phyloP scores from a whole-genome alignment of 192 early-diverging fungal genomes.

The Linnemannia exigua region DNA sequence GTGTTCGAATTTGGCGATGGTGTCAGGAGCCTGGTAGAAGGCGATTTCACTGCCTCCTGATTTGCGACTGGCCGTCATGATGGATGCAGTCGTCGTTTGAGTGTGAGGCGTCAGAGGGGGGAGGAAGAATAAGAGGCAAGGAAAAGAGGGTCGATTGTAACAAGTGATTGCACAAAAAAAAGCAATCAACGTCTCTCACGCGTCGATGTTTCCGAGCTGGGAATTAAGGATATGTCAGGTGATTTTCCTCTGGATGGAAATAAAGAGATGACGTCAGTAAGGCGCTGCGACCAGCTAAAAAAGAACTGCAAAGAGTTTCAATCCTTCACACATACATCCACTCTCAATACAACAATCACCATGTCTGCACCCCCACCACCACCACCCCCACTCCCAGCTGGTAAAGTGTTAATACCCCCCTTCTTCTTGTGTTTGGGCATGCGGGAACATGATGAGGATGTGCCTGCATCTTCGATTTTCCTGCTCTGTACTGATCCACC shows the following conservation, averaged over 20 bases:
- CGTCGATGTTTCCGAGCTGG: neutral
- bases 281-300: too few relatives aligned
- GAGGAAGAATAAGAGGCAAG: neutral
- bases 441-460: neutral
- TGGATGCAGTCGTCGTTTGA: constrained; percentile 10
- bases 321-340: neutral
- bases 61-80: constrained; percentile 39
- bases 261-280: neutral
- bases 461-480: neutral
- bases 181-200: neutral
- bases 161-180: neutral
- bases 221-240: neutral
- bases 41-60: constrained; percentile 38
- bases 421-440: neutral
- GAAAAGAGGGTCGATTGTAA: neutral
- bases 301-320: neutral
- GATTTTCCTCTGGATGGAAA: neutral
- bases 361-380: constrained; percentile 51
- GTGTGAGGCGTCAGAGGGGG: neutral
- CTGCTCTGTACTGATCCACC: neutral
- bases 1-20: constrained; percentile 59
- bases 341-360: neutral
- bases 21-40: constrained; percentile 58
- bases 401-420: neutral
- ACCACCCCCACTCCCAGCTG: constrained; percentile 48